These are phyloP conservation scores for Fabrea salina DNA, from an alignment of 169 alveolate genomes.

Conservation along the genomic window DNA sequence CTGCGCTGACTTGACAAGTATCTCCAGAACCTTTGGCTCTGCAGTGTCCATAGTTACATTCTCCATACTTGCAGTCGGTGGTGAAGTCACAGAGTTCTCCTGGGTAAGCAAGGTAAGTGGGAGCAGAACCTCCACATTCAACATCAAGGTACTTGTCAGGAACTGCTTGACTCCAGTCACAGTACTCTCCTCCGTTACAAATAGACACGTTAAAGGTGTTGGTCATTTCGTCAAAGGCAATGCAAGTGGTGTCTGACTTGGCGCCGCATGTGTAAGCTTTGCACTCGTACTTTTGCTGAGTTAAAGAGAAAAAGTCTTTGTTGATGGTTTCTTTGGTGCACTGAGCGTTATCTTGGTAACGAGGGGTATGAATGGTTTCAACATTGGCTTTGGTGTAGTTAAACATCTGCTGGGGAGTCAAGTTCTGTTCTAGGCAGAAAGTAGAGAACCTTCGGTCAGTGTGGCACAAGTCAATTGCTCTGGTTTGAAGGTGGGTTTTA, in stretches of 20 bases:
- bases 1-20: not conserved
- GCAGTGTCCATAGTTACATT: not conserved
- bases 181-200: not conserved
- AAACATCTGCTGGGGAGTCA: not conserved
- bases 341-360: constrained; percentile 3
- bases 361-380: not conserved
- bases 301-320: not conserved
- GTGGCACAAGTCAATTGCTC: constrained; percentile 4
- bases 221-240: not conserved
- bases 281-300: not conserved
- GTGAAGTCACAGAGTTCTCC: not conserved
- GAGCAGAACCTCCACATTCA: not conserved
- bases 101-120: not conserved
- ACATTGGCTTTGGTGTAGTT: not conserved
- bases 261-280: not conserved
- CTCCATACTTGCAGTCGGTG: not conserved
- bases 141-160: not conserved
- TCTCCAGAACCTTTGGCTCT: not conserved
- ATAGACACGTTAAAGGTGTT: not conserved
- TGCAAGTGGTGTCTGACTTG: not conserved
- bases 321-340: not conserved
- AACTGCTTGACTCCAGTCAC: not conserved
- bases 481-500: not conserved
- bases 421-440: not conserved
- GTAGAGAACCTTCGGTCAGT: not conserved